phyloP scores from a whole-genome alignment of 2,329 filamentous ascomycete genomes.

The Chalaropsis ovoidea region DNA sequence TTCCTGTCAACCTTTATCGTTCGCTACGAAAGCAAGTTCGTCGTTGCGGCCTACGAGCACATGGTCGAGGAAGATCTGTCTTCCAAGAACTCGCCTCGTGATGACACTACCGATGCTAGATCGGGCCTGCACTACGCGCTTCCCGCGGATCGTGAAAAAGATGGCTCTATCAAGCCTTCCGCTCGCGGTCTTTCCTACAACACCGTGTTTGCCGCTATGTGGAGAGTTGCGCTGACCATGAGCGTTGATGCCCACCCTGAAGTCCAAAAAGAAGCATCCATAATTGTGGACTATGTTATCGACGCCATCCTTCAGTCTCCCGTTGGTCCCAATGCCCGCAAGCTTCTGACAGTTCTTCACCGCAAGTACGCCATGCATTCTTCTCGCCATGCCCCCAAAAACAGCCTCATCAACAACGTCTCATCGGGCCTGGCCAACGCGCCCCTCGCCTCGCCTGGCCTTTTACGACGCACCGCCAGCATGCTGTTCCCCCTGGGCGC shows the following conservation, averaged over 20 bases:
- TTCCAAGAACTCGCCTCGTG: conserved; percentile 44
- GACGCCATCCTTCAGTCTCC: conserved; percentile 66
- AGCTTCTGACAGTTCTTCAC: conserved; percentile 63
- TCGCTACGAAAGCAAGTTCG: conserved; percentile 82
- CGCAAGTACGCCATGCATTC: conserved; percentile 41
- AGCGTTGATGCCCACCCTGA: conserved; percentile 92
- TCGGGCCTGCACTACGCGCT: conserved; percentile 54
- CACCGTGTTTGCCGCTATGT: conserved; percentile 84
- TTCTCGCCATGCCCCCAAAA: conserved; percentile 28
- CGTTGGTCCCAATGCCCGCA: conserved; percentile 59
- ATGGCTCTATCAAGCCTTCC: conserved; percentile 48
- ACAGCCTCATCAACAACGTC: conserved; percentile 33
- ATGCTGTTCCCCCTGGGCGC: conserved; percentile 46
- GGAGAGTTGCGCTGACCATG: conserved; percentile 85
- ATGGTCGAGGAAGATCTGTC: conserved; percentile 72
- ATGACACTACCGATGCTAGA: conserved; percentile 49
- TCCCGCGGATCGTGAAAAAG: conserved; percentile 44
- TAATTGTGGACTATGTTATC: conserved; percentile 81
- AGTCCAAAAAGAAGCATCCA: conserved; percentile 71
- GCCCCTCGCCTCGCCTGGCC: conserved; percentile 46
- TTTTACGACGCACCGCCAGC: conserved; percentile 55
- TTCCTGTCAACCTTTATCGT: conserved; percentile 88
- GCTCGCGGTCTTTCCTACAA: conserved; percentile 63
- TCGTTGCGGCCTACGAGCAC: conserved; percentile 87
- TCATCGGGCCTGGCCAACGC: conserved; percentile 29